Percentiles rank a stretch among this genome's conserved stretches.
Conservation (phyloP, 805 yeast species). For the Nakazawaea anatomiae region DNA sequence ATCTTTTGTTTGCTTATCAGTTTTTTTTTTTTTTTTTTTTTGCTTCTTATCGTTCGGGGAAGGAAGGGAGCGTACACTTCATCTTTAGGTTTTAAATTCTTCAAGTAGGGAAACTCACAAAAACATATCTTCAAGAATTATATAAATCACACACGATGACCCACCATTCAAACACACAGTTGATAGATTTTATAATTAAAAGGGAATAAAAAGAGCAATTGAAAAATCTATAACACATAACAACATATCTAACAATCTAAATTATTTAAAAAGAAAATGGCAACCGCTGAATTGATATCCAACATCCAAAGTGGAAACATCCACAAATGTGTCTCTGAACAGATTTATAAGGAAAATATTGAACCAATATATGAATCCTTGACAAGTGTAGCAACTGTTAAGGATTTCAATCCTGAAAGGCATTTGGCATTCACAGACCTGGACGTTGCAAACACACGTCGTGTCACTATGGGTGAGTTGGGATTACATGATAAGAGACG, state of each 20-base stretch:
- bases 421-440: constrained; percentile 33
- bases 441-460: constrained; percentile 26
- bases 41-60: too few relatives aligned
- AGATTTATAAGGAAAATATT: constrained; percentile 27
- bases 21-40: too few relatives aligned
- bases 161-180: background rate
- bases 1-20: too few relatives aligned
- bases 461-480: constrained; percentile 44
- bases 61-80: too few relatives aligned
- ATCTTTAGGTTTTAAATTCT: background rate
- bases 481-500: constrained; percentile 39
- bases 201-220: too few relatives aligned
- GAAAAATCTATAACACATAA: background rate
- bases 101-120: background rate
- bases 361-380: constrained; percentile 23
- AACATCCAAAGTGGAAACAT: constrained; percentile 30
- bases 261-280: constrained; percentile 15
- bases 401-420: constrained; percentile 30
- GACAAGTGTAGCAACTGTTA: constrained; percentile 18
- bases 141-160: background rate
- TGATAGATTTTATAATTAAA: too few relatives aligned
- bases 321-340: constrained; percentile 28
- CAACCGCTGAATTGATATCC: constrained; percentile 25
- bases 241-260: too few relatives aligned
- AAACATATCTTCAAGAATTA: background rate